Conservation (phyloP, 306 rosid genomes). For the Vigna unguiculata region DNA sequence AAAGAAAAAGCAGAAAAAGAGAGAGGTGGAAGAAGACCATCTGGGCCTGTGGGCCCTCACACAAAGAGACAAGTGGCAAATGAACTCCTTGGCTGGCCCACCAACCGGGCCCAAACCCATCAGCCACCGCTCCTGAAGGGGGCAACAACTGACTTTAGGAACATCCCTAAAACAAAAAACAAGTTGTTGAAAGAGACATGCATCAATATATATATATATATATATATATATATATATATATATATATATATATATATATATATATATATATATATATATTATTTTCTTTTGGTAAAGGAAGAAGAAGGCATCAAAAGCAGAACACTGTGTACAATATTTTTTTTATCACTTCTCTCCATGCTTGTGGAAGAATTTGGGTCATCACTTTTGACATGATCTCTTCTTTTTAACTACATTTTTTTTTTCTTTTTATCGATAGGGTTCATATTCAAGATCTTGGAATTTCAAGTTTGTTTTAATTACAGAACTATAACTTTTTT, state of each 20-base stretch:
- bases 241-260: no score
- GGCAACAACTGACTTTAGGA: slow-evolving; percentile 50
- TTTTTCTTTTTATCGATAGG: no score
- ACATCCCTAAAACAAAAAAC: slow-evolving; percentile 46
- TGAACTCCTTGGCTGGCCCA: slow-evolving; percentile 32
- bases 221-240: no score
- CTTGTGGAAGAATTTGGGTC: no score
- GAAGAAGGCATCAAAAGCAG: slow-evolving; percentile 48
- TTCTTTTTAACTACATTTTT: no score
- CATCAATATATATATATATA: slow-evolving; percentile 23
- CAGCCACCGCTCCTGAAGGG: not conserved
- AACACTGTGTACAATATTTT: slow-evolving; percentile 57
- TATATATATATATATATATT: no score
- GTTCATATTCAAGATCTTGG: no score
- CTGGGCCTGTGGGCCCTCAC: slow-evolving; percentile 47
- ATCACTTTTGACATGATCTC: no score
- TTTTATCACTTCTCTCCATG: no score
- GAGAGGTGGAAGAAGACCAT: not conserved
- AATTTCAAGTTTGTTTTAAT: no score
- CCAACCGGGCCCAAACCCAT: slow-evolving; percentile 39
- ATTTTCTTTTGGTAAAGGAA: slow-evolving; percentile 33
- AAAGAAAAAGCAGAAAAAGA: not conserved
- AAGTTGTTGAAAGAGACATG: slow-evolving; percentile 46
- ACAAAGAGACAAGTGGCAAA: slow-evolving; percentile 40
- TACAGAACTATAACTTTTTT: no score